These are phyloP conservation scores for Cinchona pubescens DNA, from an alignment of 257 asterid species.

Conservation along the genomic window DNA sequence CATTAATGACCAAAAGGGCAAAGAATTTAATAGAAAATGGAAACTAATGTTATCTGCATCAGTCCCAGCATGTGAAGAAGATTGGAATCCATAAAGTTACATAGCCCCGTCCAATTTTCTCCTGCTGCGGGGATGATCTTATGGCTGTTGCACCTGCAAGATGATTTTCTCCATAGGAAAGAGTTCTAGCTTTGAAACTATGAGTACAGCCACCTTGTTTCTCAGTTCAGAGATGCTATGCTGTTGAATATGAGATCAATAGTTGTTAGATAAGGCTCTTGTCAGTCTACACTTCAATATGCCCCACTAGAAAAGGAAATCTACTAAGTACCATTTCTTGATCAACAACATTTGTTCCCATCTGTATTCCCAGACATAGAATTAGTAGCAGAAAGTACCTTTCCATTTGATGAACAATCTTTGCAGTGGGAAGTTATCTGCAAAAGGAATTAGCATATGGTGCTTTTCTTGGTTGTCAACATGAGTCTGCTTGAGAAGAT, in stretches of 20 bases:
- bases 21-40: constrained; percentile 40
- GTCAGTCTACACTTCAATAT: neutral
- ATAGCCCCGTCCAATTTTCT: constrained; percentile 25
- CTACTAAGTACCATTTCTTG: neutral
- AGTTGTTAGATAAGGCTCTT: neutral
- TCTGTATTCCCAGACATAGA: neutral
- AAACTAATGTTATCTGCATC: constrained; percentile 35
- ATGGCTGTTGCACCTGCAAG: constrained; percentile 48
- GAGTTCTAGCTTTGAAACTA: constrained; percentile 61
- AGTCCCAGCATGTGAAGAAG: constrained; percentile 39
- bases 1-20: constrained; percentile 60
- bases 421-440: constrained; percentile 46
- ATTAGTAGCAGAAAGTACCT: constrained; percentile 29
- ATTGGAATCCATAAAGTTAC: constrained; percentile 65
- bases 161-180: constrained; percentile 45
- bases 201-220: constrained; percentile 57
- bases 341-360: neutral
- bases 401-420: constrained; percentile 30
- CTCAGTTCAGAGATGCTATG: constrained; percentile 46
- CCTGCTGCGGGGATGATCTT: constrained; percentile 32
- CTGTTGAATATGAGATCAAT: constrained; percentile 34
- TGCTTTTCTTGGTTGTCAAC: constrained; percentile 56
- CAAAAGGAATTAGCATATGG: constrained; percentile 40
- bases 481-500: constrained; percentile 37
- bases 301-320: neutral